Conservation (phyloP, 2,329 filamentous ascomycete genomes). For the Xylaria sp. region DNA sequence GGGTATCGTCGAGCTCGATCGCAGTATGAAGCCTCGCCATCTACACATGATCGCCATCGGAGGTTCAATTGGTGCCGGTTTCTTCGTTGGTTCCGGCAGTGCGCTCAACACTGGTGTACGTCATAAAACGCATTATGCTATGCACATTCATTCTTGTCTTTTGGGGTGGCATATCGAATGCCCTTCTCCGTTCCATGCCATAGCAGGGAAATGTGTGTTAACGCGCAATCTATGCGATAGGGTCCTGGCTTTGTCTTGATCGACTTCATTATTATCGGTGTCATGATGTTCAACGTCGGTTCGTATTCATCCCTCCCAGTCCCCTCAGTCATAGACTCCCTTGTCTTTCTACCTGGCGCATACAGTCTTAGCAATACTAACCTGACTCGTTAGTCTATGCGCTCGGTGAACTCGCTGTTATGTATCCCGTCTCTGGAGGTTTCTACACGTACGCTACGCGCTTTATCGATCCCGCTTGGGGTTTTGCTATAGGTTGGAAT, state of each 20-base stretch:
- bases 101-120: conserved; percentile 54
- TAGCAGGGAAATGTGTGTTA: not conserved
- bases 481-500: conserved; percentile 49
- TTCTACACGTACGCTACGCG: conserved; percentile 57
- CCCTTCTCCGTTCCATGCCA: not conserved
- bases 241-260: conserved; percentile 52
- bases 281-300: conserved; percentile 65
- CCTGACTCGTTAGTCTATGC: conserved; percentile 54
- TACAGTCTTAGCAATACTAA: conserved; percentile 5
- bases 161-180: not conserved
- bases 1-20: conserved; percentile 47
- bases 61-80: conserved; percentile 64
- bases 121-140: not conserved
- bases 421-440: conserved; percentile 57
- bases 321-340: not conserved
- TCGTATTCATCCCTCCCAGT: conserved; percentile 18
- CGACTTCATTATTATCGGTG: conserved; percentile 60
- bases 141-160: not conserved
- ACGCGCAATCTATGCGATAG: conserved; percentile 30
- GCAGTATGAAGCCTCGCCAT: conserved; percentile 54
- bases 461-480: conserved; percentile 58
- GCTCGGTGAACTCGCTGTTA: conserved; percentile 56
- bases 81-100: conserved; percentile 64
- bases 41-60: conserved; percentile 61
- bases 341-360: not conserved